A percentile compares a stretch with the other conserved stretches of the same genome.
These are phyloP conservation scores for Przewalskia tangutica DNA, from an alignment of 257 asterid species.

Conservation along the genomic window DNA sequence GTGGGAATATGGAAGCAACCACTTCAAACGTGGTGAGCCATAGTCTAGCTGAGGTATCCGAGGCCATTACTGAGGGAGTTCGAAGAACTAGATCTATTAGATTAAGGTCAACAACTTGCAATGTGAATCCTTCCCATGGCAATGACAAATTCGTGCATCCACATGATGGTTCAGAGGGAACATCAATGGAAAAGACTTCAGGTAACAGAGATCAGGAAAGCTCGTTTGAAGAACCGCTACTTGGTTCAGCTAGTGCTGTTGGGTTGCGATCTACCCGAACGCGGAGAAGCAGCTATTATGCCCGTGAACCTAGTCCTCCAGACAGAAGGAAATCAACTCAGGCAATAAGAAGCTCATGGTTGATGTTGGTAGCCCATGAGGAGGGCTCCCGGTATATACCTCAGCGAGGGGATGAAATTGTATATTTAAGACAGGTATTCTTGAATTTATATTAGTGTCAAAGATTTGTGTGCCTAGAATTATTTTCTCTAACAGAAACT, in stretches of 20 bases:
- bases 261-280: conserved; percentile 64
- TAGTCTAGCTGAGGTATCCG: conserved; percentile 34
- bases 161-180: conserved; percentile 37
- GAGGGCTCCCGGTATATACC: conserved; percentile 85
- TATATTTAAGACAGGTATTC: conserved; percentile 75
- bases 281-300: conserved; percentile 46
- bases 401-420: conserved; percentile 78
- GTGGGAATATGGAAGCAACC: conserved; percentile 47
- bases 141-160: conserved; percentile 29
- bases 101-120: conserved; percentile 43
- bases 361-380: conserved; percentile 69
- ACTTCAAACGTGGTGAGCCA: conserved; percentile 40
- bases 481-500: neutral
- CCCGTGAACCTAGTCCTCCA: conserved; percentile 47
- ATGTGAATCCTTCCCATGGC: conserved; percentile 24
- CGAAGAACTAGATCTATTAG: conserved; percentile 70
- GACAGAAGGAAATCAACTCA: conserved; percentile 52
- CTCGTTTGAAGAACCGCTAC: conserved; percentile 45
- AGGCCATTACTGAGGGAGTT: conserved; percentile 38
- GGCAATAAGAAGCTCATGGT: conserved; percentile 69
- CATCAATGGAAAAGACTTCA: conserved; percentile 39
- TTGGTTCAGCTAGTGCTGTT: conserved; percentile 31
- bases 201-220: conserved; percentile 40
- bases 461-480: neutral
- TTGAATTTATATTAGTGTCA: neutral